Conservation (phyloP, 306 rosid genomes). For the Pterocarpus santalinus region DNA sequence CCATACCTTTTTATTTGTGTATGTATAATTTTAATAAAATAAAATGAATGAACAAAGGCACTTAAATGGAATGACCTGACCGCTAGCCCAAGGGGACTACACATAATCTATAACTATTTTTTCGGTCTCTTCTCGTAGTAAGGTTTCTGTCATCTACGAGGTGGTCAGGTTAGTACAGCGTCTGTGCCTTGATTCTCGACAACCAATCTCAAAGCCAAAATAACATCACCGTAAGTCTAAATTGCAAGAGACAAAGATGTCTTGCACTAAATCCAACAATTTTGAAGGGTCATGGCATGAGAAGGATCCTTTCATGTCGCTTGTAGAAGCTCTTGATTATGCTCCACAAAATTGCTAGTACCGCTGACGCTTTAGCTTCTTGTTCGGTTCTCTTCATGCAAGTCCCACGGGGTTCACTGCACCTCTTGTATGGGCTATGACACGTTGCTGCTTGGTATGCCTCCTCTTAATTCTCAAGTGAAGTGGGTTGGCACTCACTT, state of each 20-base stretch:
- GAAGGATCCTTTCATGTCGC: slow-evolving; percentile 42
- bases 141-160: slow-evolving; percentile 15
- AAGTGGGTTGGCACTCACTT: background rate
- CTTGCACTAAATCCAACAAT: slow-evolving; percentile 26
- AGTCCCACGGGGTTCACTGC: slow-evolving; percentile 39
- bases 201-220: slow-evolving; percentile 25
- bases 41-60: background rate
- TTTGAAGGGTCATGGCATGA: slow-evolving; percentile 27
- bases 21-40: background rate
- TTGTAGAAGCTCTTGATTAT: slow-evolving; percentile 38
- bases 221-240: slow-evolving; percentile 8
- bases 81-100: background rate
- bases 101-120: background rate
- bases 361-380: slow-evolving; percentile 35
- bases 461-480: background rate
- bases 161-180: background rate
- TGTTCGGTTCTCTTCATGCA: slow-evolving; percentile 33
- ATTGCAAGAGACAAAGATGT: slow-evolving; percentile 3
- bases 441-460: background rate
- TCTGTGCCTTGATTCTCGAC: background rate
- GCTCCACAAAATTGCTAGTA: slow-evolving; percentile 7
- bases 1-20: background rate
- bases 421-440: background rate
- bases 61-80: background rate
- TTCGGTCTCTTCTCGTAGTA: too few relatives aligned